These are phyloP conservation scores for Ogataea hybrid DNA, from an alignment of 1,139 yeast genomes.

Conservation along the genomic window DNA sequence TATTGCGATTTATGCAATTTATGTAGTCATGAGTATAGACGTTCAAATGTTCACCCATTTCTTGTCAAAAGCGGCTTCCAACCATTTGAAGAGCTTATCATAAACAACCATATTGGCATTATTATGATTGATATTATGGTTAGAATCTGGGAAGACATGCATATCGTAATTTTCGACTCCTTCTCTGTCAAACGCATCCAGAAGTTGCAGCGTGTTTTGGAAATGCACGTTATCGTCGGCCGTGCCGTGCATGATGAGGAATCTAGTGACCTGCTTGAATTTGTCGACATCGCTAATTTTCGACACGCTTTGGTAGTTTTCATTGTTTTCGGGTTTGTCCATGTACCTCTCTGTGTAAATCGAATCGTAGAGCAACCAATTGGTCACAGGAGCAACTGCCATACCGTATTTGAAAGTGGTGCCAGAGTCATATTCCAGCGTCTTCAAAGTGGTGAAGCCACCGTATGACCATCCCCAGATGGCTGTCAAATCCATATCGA, in stretches of 20 bases:
- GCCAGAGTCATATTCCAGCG: slow-evolving; percentile 71
- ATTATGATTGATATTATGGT: slow-evolving; percentile 77
- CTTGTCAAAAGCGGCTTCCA: slow-evolving; percentile 66
- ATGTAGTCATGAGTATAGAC: neutral
- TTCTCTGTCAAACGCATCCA: slow-evolving; percentile 65
- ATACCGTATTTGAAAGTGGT: slow-evolving; percentile 69
- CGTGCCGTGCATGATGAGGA: slow-evolving; percentile 89
- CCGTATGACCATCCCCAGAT: slow-evolving; percentile 98
- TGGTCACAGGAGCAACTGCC: slow-evolving; percentile 89
- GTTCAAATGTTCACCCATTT: slow-evolving; percentile 32
- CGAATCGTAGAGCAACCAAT: slow-evolving; percentile 78
- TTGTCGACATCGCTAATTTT: slow-evolving; percentile 47
- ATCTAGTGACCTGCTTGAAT: slow-evolving; percentile 53
- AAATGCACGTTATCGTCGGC: slow-evolving; percentile 97
- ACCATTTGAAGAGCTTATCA: slow-evolving; percentile 72
- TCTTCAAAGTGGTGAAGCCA: slow-evolving; percentile 75
- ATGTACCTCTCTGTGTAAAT: slow-evolving; percentile 90
- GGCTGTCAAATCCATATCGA: slow-evolving; percentile 67
- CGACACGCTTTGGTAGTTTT: slow-evolving; percentile 39
- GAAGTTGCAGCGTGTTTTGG: slow-evolving; percentile 74
- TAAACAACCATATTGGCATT: slow-evolving; percentile 76
- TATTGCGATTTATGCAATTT: neutral
- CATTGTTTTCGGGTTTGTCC: slow-evolving; percentile 62
- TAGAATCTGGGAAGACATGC: slow-evolving; percentile 91
- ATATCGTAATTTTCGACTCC: slow-evolving; percentile 82